phyloP scores from a whole-genome alignment of 2,329 filamentous ascomycete species.

The Aspergillus amoenus region DNA sequence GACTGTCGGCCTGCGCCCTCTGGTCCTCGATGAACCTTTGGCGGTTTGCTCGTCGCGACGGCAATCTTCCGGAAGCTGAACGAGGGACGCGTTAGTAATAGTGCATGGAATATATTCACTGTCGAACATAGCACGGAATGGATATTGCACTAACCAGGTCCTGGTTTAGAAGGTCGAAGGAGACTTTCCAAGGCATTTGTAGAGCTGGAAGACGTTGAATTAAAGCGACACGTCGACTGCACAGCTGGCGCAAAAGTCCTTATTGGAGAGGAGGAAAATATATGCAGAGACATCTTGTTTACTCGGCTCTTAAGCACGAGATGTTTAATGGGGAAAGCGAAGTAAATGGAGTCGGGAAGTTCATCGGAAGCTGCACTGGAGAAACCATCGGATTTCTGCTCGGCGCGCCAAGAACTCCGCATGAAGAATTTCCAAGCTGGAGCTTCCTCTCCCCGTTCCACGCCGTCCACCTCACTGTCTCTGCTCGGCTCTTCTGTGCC shows the following conservation, averaged over 20 bases:
- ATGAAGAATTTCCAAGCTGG: conserved; percentile 9
- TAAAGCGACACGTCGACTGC: conserved; percentile 30
- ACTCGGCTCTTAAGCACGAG: neutral
- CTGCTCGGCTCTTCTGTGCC: neutral
- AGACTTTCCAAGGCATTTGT: conserved; percentile 20
- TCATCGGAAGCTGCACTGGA: neutral
- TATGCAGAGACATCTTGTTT: conserved; percentile 28
- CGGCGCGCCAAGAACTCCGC: conserved; percentile 26
- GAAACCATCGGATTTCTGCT: conserved; percentile 27
- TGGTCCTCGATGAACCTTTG: conserved; percentile 37
- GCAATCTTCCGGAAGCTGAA: neutral
- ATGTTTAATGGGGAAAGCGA: neutral
- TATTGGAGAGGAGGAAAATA: conserved; percentile 28
- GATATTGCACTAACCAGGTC: neutral
- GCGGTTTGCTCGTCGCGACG: conserved; percentile 29
- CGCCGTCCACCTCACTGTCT: neutral
- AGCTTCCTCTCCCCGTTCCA: neutral
- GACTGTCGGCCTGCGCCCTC: conserved; percentile 37
- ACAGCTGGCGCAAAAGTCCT: conserved; percentile 25
- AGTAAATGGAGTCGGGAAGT: neutral
- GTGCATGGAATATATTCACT: neutral
- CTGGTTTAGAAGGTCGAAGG: conserved; percentile 20
- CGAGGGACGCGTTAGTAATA: neutral
- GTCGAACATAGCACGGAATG: neutral
- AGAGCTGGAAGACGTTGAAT: conserved; percentile 30